phyloP scores from a whole-genome alignment of 805 yeast species.

The Kluyveromyces starmeri region DNA sequence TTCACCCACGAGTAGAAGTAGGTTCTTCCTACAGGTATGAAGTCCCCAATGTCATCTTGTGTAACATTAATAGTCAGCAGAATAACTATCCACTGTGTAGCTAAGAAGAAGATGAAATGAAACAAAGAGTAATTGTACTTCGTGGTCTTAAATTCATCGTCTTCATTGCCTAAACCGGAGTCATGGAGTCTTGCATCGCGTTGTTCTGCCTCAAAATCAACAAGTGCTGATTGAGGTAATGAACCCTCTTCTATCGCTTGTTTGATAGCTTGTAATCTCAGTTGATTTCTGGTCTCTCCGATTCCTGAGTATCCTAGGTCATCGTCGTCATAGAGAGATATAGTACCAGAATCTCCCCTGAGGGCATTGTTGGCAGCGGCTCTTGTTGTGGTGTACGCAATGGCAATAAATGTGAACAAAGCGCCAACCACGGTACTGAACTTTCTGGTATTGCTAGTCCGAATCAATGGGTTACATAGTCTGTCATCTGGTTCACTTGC shows the following conservation, averaged over 20 bases:
- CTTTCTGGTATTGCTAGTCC: conserved; percentile 85
- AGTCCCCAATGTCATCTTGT: conserved; percentile 74
- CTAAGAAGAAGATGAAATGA: conserved; percentile 85
- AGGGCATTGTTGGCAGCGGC: conserved; percentile 78
- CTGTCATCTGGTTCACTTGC: conserved; percentile 95
- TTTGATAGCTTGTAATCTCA: conserved; percentile 79
- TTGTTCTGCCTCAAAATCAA: conserved; percentile 39
- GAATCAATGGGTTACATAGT: conserved; percentile 81
- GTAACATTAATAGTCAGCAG: conserved; percentile 86
- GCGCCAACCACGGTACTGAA: conserved; percentile 86
- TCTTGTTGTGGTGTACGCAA: conserved; percentile 93
- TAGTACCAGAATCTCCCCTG: conserved; percentile 12
- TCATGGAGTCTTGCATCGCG: conserved; percentile 1
- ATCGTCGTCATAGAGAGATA: conserved; percentile 14
- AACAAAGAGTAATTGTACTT: conserved; percentile 81
- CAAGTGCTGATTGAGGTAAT: conserved; percentile 83
- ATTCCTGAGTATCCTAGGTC: conserved; percentile 37
- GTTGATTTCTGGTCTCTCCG: conserved; percentile 45
- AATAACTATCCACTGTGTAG: conserved; percentile 96
- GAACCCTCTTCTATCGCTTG: conserved; percentile 97
- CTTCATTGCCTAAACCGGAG: conserved; percentile 24
- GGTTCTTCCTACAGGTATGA: conserved; percentile 94
- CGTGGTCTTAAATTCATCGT: conserved; percentile 57
- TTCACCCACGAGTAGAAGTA: conserved; percentile 94
- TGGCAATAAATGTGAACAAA: conserved; percentile 84